Percentiles rank a stretch among this genome's conserved stretches.
Evolutionary conservation across 148 eudicot genomes (phyloP).

Genomic region (Oxyria digyna): DNA sequence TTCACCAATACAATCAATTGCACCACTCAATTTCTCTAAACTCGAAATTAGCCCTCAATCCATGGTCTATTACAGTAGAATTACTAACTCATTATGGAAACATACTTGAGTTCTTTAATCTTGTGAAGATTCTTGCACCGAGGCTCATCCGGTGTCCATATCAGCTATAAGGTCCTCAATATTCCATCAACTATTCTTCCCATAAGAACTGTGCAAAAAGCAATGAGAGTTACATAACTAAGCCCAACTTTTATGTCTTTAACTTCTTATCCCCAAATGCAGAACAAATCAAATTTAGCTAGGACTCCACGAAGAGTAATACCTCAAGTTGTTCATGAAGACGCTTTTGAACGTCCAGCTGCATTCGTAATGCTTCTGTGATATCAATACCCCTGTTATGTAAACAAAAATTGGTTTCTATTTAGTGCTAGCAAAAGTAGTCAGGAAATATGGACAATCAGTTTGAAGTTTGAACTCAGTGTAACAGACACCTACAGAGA

Average conservation of each 20-base stretch:
- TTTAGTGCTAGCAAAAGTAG: not conserved
- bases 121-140: too few species aligned
- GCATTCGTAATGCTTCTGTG: slow-evolving; percentile 81
- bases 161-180: too few species aligned
- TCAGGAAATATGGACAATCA: not conserved
- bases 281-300: not conserved
- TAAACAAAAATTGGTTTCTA: not conserved
- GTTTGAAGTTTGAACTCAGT: not conserved
- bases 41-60: slow-evolving; percentile 48
- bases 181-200: too few species aligned
- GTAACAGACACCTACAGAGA: not conserved
- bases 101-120: too few species aligned
- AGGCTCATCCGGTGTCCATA: too few species aligned
- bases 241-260: not conserved
- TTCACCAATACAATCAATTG: slow-evolving; percentile 86
- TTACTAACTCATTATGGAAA: too few species aligned
- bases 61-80: slow-evolving; percentile 48
- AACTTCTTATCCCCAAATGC: not conserved
- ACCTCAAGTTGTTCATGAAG: slow-evolving; percentile 98
- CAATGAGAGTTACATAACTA: not conserved
- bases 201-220: too few species aligned
- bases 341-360: slow-evolving; percentile 93
- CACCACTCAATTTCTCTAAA: slow-evolving; percentile 32
- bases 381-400: slow-evolving; percentile 75
- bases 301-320: slow-evolving; percentile 1